Percentiles rank a stretch among this genome's conserved stretches.
These are phyloP conservation scores for Sphaerobolus stellatus DNA, from an alignment of 1,284 basidiomycete genomes.

Conservation along the genomic window DNA sequence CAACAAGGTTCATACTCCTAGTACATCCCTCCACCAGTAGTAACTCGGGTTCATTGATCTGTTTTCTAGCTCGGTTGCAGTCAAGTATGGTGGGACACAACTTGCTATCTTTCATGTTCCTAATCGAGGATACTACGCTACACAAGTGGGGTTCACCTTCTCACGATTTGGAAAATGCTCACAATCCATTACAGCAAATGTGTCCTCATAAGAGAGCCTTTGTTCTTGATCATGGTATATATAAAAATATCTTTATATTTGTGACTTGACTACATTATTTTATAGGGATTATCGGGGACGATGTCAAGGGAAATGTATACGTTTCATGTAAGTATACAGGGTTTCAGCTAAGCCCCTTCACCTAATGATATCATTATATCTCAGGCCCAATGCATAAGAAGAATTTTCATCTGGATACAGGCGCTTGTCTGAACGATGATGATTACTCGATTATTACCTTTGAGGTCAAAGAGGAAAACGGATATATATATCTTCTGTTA, in stretches of 20 bases:
- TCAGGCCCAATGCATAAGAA: slow-evolving; percentile 70
- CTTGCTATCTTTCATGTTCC: slow-evolving; percentile 67
- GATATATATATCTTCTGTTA: slow-evolving; percentile 53
- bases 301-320: slow-evolving; percentile 48
- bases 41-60: slow-evolving; percentile 23
- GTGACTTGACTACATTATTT: not conserved
- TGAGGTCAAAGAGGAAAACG: slow-evolving; percentile 51
- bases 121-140: slow-evolving; percentile 59
- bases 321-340: slow-evolving; percentile 40
- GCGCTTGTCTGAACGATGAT: slow-evolving; percentile 62
- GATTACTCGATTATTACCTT: slow-evolving; percentile 69
- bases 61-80: slow-evolving; percentile 42
- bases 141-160: slow-evolving; percentile 45
- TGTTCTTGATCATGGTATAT: slow-evolving; percentile 65
- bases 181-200: slow-evolving; percentile 36
- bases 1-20: slow-evolving; percentile 40
- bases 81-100: slow-evolving; percentile 73
- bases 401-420: slow-evolving; percentile 61
- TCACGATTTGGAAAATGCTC: not conserved
- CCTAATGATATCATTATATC: not conserved
- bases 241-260: not conserved
- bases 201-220: slow-evolving; percentile 68
- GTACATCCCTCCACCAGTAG: no score
- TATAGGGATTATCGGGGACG: slow-evolving; percentile 51
- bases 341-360: no score